Percentiles rank a stretch among this genome's conserved stretches.
These are phyloP conservation scores for Trichopus zeylanicus DNA, from an alignment of 116 monocot genomes.

Conservation along the genomic window DNA sequence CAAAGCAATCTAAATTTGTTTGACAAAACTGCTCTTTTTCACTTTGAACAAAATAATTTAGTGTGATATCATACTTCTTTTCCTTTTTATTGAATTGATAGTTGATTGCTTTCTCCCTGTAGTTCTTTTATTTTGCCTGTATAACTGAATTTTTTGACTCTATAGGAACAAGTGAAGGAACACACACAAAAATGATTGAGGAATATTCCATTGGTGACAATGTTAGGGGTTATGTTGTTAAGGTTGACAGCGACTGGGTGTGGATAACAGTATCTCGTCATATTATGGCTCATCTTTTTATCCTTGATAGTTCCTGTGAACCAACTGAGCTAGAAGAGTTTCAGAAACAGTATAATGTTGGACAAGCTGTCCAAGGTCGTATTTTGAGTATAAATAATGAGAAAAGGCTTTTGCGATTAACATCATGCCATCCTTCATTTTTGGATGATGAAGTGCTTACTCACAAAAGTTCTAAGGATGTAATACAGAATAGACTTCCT, in stretches of 20 bases:
- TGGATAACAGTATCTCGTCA: slow-evolving; percentile 49
- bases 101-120: neutral
- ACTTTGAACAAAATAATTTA: neutral
- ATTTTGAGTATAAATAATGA: slow-evolving; percentile 50
- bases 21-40: neutral
- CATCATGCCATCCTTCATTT: slow-evolving; percentile 7
- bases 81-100: neutral
- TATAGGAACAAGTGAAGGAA: slow-evolving; percentile 29
- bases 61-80: neutral
- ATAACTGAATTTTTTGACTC: slow-evolving; percentile 1
- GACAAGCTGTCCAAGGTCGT: slow-evolving; percentile 47
- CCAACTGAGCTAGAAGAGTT: slow-evolving; percentile 70
- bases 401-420: slow-evolving; percentile 50
- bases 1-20: neutral
- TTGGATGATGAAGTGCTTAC: neutral
- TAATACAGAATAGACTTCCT: slow-evolving; percentile 9
- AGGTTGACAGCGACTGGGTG: slow-evolving; percentile 76
- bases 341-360: slow-evolving; percentile 52
- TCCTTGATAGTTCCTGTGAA: slow-evolving; percentile 81
- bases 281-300: slow-evolving; percentile 43
- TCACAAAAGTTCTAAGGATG: neutral
- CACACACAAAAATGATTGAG: slow-evolving; percentile 6
- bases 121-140: neutral
- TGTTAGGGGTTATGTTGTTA: slow-evolving; percentile 64
- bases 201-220: slow-evolving; percentile 40